Evolutionary conservation across 2,329 filamentous ascomycete genomes (phyloP), one percentile per base, ranked within the genome.

Genomic region (Hypoxylon rubiginosum): DNA sequence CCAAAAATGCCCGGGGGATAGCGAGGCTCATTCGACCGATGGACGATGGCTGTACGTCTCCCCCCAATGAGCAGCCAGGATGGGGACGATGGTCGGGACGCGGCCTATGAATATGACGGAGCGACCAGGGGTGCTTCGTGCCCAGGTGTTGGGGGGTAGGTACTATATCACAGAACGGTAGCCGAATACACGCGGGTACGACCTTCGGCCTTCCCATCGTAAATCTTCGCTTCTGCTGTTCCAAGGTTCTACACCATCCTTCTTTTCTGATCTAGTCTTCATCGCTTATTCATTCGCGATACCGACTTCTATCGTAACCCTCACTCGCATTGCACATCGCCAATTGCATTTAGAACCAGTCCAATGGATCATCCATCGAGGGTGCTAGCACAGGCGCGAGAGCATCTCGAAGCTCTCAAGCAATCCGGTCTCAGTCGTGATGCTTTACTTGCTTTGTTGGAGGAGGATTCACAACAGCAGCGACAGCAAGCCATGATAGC

Each of bases 371-470:
- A 77, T 66, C 73, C 74, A 26, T 76, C 74, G 64, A 71, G 74
- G 63, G 75, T 75, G 63, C 48, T 77, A 45, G 76, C 73, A 46
- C 72, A 75, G 67, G 76, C 75, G 56, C 73, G 75, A 66, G 68
- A 75, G 60, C 75, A 76, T 55, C 71, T 78, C 56, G 75, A 77
- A 60, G 76, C 76, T 64, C 66, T 78, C 51, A 77, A 77, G 64
- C 73, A 78, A 60, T 73, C 75, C n/a, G 76, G 76, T 45, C 72
- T 78, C 8, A 77, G 75, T 56, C 73, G 72, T 53, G 72, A 75
- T 62, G 72, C 70, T 19, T 46, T 78, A 45, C 54, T 76, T 46
- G 75, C 75, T 17, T 65, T 78, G 21, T 55, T 76, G 7, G 72
- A 70, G 39, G 76, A 78, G 51, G 72, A 74, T 15, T 50, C 68